phyloP scores from a whole-genome alignment of 441 rosid species.

The Omphalea diandra region DNA sequence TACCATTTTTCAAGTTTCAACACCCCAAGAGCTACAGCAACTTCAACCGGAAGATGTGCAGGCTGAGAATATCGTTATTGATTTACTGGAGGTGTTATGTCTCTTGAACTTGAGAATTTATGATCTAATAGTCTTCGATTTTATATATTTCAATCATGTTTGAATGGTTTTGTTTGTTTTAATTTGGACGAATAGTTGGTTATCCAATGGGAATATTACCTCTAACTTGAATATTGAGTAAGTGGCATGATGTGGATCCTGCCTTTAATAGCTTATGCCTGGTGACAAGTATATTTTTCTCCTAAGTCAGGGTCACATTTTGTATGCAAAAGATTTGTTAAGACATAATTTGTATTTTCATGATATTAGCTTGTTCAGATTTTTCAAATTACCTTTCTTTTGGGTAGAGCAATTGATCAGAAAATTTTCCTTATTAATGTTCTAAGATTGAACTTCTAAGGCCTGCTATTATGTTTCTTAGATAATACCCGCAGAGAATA shows the following conservation, averaged over 20 bases:
- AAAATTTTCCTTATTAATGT: neutral
- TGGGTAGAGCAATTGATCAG: too few species aligned
- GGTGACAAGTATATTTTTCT: neutral
- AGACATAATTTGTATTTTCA: neutral
- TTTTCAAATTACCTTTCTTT: too few species aligned
- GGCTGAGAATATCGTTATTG: slow-evolving; percentile 50
- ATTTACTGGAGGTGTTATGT: slow-evolving; percentile 72
- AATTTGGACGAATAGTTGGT: neutral
- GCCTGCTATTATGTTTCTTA: slow-evolving; percentile 28
- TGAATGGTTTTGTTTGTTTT: neutral
- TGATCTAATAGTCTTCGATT: neutral
- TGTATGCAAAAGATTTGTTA: neutral
- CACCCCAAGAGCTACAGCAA: slow-evolving; percentile 55
- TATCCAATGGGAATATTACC: neutral
- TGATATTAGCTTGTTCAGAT: neutral
- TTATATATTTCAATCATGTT: neutral
- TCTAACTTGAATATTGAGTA: neutral
- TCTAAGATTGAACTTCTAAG: slow-evolving; percentile 1
- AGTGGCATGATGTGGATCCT: neutral
- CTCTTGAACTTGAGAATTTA: too few species aligned
- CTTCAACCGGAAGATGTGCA: slow-evolving; percentile 47
- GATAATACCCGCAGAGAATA: slow-evolving; percentile 88
- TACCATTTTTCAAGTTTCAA: slow-evolving; percentile 48
- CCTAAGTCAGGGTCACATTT: neutral
- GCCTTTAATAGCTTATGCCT: neutral